Evolutionary conservation across 805 yeast genomes (phyloP).

Genomic region (Starmerella cellae): DNA sequence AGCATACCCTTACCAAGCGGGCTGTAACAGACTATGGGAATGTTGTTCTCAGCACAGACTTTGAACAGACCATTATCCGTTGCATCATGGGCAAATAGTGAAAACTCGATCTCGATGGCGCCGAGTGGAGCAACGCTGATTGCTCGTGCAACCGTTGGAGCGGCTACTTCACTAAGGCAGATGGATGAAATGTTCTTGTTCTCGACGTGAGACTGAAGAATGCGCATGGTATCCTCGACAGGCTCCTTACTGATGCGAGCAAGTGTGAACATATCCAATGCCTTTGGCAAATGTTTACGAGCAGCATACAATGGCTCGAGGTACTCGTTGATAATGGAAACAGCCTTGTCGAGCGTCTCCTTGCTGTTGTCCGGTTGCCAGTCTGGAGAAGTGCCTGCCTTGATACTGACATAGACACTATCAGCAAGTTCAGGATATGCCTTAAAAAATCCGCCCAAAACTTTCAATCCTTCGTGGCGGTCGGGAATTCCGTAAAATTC

Average conservation of each 20-base stretch:
- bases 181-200: slow-evolving; percentile 25
- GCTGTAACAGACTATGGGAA: slow-evolving; percentile 68
- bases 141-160: slow-evolving; percentile 48
- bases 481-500: slow-evolving; percentile 58
- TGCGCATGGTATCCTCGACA: slow-evolving; percentile 44
- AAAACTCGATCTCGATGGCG: slow-evolving; percentile 67
- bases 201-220: slow-evolving; percentile 39
- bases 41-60: slow-evolving; percentile 40
- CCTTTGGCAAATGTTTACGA: slow-evolving; percentile 16
- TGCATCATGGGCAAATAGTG: slow-evolving; percentile 54
- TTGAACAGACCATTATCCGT: slow-evolving; percentile 49
- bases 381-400: slow-evolving; percentile 43
- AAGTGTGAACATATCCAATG: slow-evolving; percentile 47
- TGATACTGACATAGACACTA: slow-evolving; percentile 49
- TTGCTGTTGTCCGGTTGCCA: slow-evolving; percentile 39
- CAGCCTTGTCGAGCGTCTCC: slow-evolving; percentile 36
- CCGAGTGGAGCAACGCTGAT: slow-evolving; percentile 41
- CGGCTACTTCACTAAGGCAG: slow-evolving; percentile 62
- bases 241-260: slow-evolving; percentile 54
- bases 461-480: slow-evolving; percentile 39
- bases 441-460: slow-evolving; percentile 45
- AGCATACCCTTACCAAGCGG: slow-evolving; percentile 72
- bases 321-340: slow-evolving; percentile 31
- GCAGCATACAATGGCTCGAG: slow-evolving; percentile 19
- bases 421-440: slow-evolving; percentile 42